Evolutionary conservation across 1,284 basidiomycete species (phyloP).

Genomic region (Boletus subluridellus): DNA sequence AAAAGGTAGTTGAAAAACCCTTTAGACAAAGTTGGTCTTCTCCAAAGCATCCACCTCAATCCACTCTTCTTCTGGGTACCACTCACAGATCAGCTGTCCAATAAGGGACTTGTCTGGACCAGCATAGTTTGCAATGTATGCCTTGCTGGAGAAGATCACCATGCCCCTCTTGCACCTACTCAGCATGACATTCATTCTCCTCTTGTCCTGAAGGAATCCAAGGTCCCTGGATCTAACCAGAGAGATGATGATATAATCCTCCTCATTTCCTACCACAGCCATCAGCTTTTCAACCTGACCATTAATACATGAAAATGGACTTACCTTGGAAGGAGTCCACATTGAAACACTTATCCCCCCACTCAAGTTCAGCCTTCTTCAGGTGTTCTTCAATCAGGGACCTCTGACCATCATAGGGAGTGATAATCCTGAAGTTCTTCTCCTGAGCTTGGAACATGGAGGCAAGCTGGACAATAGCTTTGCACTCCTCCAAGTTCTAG

Average conservation of each 20-base stretch:
- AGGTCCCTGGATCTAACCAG: slow-evolving; percentile 55
- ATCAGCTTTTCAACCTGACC: slow-evolving; percentile 4
- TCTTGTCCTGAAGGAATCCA: slow-evolving; percentile 56
- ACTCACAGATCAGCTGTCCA: slow-evolving; percentile 20
- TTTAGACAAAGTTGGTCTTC: slow-evolving; percentile 17
- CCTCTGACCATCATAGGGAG: slow-evolving; percentile 68
- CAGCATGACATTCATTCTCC: slow-evolving; percentile 67
- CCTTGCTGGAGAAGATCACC: slow-evolving; percentile 58
- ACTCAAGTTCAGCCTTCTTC: slow-evolving; percentile 43
- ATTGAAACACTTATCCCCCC: slow-evolving; percentile 61
- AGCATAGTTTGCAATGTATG: slow-evolving; percentile 51
- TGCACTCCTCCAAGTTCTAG: slow-evolving; percentile 51
- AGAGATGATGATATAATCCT: slow-evolving; percentile 59
- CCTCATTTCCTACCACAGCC: slow-evolving; percentile 51
- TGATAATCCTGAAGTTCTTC: slow-evolving; percentile 58
- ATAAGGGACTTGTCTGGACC: slow-evolving; percentile 36
- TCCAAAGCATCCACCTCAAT: slow-evolving; percentile 26
- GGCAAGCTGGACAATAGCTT: slow-evolving; percentile 47
- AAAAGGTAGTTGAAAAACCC: not conserved
- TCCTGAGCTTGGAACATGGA: slow-evolving; percentile 41
- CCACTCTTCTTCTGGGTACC: slow-evolving; percentile 30
- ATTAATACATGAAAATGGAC: slow-evolving; percentile 16
- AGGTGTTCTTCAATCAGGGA: slow-evolving; percentile 48
- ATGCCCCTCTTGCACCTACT: slow-evolving; percentile 66
- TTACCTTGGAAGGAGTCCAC: slow-evolving; percentile 66